phyloP scores from a whole-genome alignment of 116 monocot genomes.

The Posidonia oceanica region DNA sequence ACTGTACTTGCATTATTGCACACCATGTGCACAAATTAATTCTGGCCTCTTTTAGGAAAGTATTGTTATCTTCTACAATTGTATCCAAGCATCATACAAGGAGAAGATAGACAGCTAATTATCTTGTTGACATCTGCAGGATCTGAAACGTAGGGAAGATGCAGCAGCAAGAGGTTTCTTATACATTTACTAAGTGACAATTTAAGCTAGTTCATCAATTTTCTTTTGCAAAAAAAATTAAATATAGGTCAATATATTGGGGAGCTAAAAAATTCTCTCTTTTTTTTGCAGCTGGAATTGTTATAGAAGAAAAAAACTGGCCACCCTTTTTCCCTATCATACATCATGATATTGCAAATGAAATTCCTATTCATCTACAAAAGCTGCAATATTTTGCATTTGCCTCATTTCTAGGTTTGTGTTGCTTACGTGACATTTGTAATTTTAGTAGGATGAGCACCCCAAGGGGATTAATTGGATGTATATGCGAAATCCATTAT shows the following conservation, averaged over 20 bases:
- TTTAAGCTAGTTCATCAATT: background rate
- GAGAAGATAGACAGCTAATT: background rate
- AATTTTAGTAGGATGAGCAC: too few relatives aligned
- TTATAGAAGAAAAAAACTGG: slow-evolving; percentile 93
- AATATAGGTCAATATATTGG: background rate
- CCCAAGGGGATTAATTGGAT: too few relatives aligned
- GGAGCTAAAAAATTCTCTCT: background rate
- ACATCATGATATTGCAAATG: slow-evolving; percentile 92
- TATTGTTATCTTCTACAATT: too few relatives aligned
- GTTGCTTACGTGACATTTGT: background rate
- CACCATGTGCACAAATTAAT: too few relatives aligned
- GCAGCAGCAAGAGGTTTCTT: slow-evolving; percentile 73
- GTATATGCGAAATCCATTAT: too few relatives aligned
- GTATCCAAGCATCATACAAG: background rate
- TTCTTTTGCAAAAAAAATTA: background rate
- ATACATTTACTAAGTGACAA: background rate
- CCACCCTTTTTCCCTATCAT: slow-evolving; percentile 90
- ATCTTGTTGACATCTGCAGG: slow-evolving; percentile 31
- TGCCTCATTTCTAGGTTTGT: slow-evolving; percentile 76
- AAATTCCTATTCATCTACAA: slow-evolving; percentile 89
- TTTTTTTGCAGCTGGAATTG: slow-evolving; percentile 77
- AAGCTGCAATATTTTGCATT: slow-evolving; percentile 91
- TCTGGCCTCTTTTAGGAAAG: too few relatives aligned
- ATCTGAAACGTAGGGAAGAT: slow-evolving; percentile 82
- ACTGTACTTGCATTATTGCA: too few relatives aligned